Evolutionary conservation across 2,329 filamentous ascomycete genomes (phyloP).

Genomic region (Penicillium brevicompactum): DNA sequence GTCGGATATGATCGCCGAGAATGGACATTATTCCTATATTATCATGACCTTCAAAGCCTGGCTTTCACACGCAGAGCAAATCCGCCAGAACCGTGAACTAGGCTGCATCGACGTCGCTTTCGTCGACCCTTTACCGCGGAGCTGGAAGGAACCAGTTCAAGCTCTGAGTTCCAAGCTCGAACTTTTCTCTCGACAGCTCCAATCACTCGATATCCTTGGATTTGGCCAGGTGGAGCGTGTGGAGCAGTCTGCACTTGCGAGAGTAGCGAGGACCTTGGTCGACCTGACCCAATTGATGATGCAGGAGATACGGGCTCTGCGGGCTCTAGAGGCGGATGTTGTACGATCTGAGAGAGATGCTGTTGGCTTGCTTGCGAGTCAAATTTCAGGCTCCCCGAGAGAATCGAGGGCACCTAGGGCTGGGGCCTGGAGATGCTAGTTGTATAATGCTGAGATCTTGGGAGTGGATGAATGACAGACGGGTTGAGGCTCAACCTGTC

Average conservation of each 20-base stretch:
- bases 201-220: slow-evolving; percentile 39
- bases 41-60: slow-evolving; percentile 40
- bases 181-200: slow-evolving; percentile 36
- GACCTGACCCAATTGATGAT: slow-evolving; percentile 38
- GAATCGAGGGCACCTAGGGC: slow-evolving; percentile 17
- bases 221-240: slow-evolving; percentile 29
- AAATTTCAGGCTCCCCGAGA: slow-evolving; percentile 17
- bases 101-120: slow-evolving; percentile 26
- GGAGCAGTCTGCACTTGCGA: slow-evolving; percentile 35
- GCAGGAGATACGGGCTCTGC: slow-evolving; percentile 40
- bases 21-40: slow-evolving; percentile 33
- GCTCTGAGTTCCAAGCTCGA: slow-evolving; percentile 37
- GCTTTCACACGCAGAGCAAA: slow-evolving; percentile 32
- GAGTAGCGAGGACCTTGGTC: slow-evolving; percentile 30
- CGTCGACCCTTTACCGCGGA: slow-evolving; percentile 36
- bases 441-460: neutral
- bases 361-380: slow-evolving; percentile 33
- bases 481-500: neutral
- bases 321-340: slow-evolving; percentile 37
- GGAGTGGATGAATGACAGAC: neutral
- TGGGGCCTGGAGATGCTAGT: slow-evolving; percentile 31
- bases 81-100: slow-evolving; percentile 22
- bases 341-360: slow-evolving; percentile 36
- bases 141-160: slow-evolving; percentile 39
- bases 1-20: slow-evolving; percentile 29